Evolutionary conservation across 495 filamentous ascomycete genomes (phyloP), one percentile per base, ranked within the genome.

Genomic region (Trichoderma gamsii): DNA sequence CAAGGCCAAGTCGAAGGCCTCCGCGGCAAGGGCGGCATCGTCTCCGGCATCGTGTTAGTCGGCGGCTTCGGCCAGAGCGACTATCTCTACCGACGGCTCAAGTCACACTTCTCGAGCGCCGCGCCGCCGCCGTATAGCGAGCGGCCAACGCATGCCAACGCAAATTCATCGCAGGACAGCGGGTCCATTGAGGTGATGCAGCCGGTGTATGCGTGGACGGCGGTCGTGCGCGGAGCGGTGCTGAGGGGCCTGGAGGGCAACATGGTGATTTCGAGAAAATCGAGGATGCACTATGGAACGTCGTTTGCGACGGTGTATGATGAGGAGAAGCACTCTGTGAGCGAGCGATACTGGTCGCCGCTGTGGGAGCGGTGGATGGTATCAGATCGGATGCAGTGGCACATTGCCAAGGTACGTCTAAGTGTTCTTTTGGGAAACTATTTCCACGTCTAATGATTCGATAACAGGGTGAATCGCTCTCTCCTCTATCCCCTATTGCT

Each of bases 311-410:
- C 89, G 0, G 87, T 89, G 9, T 92, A 89, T 75, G 88, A 91
- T 69, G 88, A 88, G 70, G 78, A 84, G 66, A 89, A 87, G 69
- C 89, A 92, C 73, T 80, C 82, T 18, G 82, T 90, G 8, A 80
- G 75, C 38, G 89, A 92, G 70, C 75, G 89, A 46, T 92, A 92
- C 71, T 92, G 89, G 89, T 86, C 82, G 67, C 89, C 89, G 15
- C 71, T 92, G 44, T 92, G 89, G 89, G 89, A 92, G 76, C 74
- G 89, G 41, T 92, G 88, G 88, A 92, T 92, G 89, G 88, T 92
- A 18, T 85, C 81, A 67, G 89, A 92, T 76, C 81, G 89, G 63
- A 91, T 92, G 89, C 88, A 91, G 72, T 92, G 89, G 89, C 89
- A 90, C 77, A 90, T 89, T 74, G 84, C 86, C 13, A 90, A 88